phyloP scores from a whole-genome alignment of 179 eudicot genomes.

The Vitellaria paradoxa region DNA sequence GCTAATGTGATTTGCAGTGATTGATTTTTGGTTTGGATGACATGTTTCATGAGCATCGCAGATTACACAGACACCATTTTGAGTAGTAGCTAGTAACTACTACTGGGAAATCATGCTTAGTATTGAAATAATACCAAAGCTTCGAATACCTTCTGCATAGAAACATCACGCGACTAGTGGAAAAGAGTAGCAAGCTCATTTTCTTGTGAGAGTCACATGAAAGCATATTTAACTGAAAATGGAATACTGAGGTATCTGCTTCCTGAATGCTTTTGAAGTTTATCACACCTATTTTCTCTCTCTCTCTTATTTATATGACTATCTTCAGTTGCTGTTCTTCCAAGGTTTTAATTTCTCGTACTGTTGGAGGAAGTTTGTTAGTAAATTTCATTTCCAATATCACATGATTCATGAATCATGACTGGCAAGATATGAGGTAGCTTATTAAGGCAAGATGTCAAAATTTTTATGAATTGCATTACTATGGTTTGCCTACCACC shows the following conservation, averaged over 20 bases:
- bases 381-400: neutral
- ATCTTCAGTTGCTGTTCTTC: neutral
- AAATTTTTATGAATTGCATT: neutral
- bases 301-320: neutral
- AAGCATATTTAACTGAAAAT: neutral
- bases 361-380: neutral
- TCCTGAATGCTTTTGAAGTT: neutral
- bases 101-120: neutral
- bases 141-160: neutral
- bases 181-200: neutral
- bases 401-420: neutral
- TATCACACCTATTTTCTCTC: neutral
- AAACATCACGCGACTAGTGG: neutral
- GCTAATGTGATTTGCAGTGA: neutral
- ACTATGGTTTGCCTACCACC: neutral
- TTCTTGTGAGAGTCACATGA: neutral
- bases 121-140: neutral
- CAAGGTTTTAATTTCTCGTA: neutral
- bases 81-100: neutral
- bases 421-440: slow-evolving; percentile 1
- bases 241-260: neutral
- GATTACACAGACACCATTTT: neutral
- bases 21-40: neutral
- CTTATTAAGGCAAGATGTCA: neutral
- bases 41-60: too few species aligned